Base-by-base conservation (phyloP, 2,329 filamentous ascomycete species). In the Alternaria brassicae region DNA sequence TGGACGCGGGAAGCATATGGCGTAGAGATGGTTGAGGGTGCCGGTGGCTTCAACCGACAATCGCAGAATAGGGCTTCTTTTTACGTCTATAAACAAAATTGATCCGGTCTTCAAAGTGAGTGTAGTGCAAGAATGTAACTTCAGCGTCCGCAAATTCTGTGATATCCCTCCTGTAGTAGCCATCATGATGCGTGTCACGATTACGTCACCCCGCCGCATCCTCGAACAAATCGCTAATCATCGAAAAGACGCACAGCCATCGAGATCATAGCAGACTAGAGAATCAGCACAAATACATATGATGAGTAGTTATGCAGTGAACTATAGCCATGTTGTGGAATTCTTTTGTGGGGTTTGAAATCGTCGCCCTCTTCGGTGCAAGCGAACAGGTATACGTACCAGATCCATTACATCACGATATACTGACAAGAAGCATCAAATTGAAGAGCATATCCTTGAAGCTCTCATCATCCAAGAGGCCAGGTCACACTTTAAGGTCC, bases 351-450 rank as follows among this genome's bases (percentile, higher is more conserved):
- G 30, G n/a, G 4, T 36, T 19, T 23, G 39, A 3, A 2, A 32
- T 39, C 0, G 37, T 59, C 21, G 61, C 63, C 6, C 36, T 63
- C 21, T 66, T 70, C 39, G 58, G 65, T 19, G 61, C 56, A 25
- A 63, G 59, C 19, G 59, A 58, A n/a, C 62, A 66, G 21, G 42
- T 36, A 27, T 17, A 3, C 8, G 6, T 51, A 27, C 19, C 15
- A 27, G n/a, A 23, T 40, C 15, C 15, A 4, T n/a, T n/a, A 19
- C 30, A n/a, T 30, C 10, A 34, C 8, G 13, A 30, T n/a, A n/a
- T 8, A 4, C 2, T 28, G 10, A 30, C 17, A 32, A 10, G 25
- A 1, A 7, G 12, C 6, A 12, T 3, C 19, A 47, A 36, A 60
- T 71, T 13, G 57, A 61, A 17, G 36, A 56, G 17, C 53, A 17